phyloP scores from a whole-genome alignment of 768 basidiomycete genomes.

The Mycena olivaceomarginata region DNA sequence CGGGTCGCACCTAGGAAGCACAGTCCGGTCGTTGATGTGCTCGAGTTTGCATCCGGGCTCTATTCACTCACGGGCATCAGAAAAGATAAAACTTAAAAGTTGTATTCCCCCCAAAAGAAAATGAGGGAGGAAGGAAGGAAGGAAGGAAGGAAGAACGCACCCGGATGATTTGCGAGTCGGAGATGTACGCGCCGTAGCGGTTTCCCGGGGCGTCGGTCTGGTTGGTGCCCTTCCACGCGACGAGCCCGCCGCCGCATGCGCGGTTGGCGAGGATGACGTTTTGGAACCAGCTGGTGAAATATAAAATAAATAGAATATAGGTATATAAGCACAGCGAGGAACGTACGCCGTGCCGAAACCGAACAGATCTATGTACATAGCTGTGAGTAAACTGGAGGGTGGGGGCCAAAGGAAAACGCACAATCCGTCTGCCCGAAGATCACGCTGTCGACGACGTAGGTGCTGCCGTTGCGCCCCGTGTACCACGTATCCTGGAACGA shows the following conservation, averaged over 20 bases:
- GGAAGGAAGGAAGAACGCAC: conserved; percentile 56
- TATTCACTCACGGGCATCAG: conserved; percentile 44
- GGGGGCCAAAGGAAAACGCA: conserved; percentile 50
- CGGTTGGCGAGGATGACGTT: conserved; percentile 76
- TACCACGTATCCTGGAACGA: conserved; percentile 83
- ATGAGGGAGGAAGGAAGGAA: no score
- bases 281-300: conserved; percentile 72
- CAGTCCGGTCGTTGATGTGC: conserved; percentile 61
- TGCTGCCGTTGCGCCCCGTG: conserved; percentile 74
- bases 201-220: conserved; percentile 69
- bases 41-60: conserved; percentile 77
- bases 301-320: not conserved
- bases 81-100: not conserved
- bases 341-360: conserved; percentile 77
- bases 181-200: conserved; percentile 74
- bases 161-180: conserved; percentile 73
- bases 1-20: conserved; percentile 70
- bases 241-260: conserved; percentile 79
- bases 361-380: conserved; percentile 65
- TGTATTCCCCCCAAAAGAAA: no score
- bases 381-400: not conserved
- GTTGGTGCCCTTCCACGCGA: conserved; percentile 79
- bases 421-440: conserved; percentile 82
- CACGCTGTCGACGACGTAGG: conserved; percentile 77
- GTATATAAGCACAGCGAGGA: not conserved